phyloP scores from a whole-genome alignment of 768 basidiomycete species.

The Tricholoma hemisulphureum region DNA sequence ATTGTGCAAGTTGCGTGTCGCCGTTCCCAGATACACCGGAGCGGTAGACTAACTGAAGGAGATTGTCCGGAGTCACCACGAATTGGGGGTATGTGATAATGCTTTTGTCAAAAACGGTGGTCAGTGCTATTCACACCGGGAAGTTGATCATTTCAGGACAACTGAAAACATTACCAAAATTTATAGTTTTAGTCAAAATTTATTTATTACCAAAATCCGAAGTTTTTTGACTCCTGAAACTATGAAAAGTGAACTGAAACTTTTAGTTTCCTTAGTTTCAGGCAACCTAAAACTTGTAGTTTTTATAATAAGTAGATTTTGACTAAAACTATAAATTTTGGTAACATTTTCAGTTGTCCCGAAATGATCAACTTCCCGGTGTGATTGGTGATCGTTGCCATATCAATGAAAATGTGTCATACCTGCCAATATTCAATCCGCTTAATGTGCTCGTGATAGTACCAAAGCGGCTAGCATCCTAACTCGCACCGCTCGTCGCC shows the following conservation, averaged over 20 bases:
- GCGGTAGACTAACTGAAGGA: constrained; percentile 48
- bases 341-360: too few species aligned
- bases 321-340: too few species aligned
- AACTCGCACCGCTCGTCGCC: constrained; percentile 41
- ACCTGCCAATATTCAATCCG: constrained; percentile 42
- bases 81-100: constrained; percentile 48
- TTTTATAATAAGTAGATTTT: too few species aligned
- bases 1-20: constrained; percentile 47
- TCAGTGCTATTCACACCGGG: neutral
- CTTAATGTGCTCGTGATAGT: constrained; percentile 41
- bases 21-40: constrained; percentile 48
- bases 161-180: too few species aligned
- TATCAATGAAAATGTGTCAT: constrained; percentile 15
- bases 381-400: neutral
- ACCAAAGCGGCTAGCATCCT: constrained; percentile 42
- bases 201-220: too few species aligned
- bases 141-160: too few species aligned
- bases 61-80: constrained; percentile 45
- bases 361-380: too few species aligned
- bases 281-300: too few species aligned
- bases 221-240: too few species aligned
- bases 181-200: too few species aligned
- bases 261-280: too few species aligned
- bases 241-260: too few species aligned
- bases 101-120: constrained; percentile 20